These are phyloP conservation scores for Psidium guajava DNA, from an alignment of 345 rosid species.

Conservation along the genomic window DNA sequence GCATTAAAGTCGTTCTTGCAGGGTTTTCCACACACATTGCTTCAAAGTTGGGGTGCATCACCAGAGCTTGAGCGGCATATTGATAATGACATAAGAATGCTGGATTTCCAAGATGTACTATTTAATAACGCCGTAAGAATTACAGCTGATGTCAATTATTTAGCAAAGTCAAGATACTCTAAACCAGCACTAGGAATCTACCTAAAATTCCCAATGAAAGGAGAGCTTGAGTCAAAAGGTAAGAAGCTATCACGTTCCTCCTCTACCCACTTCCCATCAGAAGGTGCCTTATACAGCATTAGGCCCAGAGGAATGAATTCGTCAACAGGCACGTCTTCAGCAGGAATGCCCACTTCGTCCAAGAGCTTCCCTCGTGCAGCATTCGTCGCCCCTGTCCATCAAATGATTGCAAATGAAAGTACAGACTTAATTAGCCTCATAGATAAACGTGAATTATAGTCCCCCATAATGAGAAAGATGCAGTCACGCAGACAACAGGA, in stretches of 20 bases:
- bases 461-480: not conserved
- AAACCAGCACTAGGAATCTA: not conserved
- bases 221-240: not conserved
- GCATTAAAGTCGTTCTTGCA: not conserved
- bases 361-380: constrained; percentile 93
- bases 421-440: not conserved
- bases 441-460: not conserved
- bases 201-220: not conserved
- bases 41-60: not conserved
- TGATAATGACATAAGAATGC: not conserved
- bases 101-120: not conserved
- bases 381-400: constrained; percentile 59
- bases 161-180: not conserved
- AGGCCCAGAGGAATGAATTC: constrained; percentile 61
- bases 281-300: constrained; percentile 84
- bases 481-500: not conserved
- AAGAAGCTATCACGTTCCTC: constrained; percentile 49
- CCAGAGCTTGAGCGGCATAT: not conserved
- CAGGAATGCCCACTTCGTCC: constrained; percentile 85
- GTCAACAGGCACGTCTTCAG: constrained; percentile 76
- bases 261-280: constrained; percentile 93
- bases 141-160: not conserved
- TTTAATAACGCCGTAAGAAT: not conserved
- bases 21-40: not conserved
- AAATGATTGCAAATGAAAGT: not conserved